Evolutionary conservation across 106 monocot genomes (phyloP).

Genomic region (Dioscorea zingiberensis): DNA sequence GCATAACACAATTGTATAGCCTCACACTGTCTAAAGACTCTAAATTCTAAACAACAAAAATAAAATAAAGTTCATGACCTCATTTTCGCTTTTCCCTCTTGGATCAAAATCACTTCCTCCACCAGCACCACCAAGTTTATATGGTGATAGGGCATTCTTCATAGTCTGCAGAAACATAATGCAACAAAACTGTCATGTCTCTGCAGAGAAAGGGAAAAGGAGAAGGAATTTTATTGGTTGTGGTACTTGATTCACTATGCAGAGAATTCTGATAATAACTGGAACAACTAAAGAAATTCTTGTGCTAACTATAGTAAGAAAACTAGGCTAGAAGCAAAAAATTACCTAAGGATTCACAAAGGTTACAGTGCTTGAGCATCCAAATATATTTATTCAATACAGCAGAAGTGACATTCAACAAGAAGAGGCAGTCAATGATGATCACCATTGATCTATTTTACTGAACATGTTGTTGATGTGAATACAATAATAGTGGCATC

Average conservation of each 20-base stretch:
- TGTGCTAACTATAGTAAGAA: background rate
- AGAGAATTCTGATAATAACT: background rate
- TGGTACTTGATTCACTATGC: no score
- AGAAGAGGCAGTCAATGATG: no score
- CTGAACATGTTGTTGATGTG: no score
- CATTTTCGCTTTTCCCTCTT: slow-evolving; percentile 95
- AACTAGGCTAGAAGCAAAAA: background rate
- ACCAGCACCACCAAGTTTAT: slow-evolving; percentile 98
- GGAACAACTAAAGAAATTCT: background rate
- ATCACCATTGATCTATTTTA: no score
- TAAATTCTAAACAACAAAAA: background rate
- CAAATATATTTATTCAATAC: no score
- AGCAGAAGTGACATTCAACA: no score
- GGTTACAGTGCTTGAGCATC: no score
- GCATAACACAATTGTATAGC: slow-evolving; percentile 2
- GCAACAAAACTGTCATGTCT: background rate
- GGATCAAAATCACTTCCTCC: slow-evolving; percentile 99
- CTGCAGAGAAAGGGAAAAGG: background rate
- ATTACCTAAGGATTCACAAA: no score
- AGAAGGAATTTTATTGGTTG: no score
- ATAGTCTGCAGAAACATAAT: slow-evolving; percentile 49
- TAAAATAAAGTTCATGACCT: slow-evolving; percentile 38
- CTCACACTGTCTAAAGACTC: background rate
- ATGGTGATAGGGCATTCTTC: slow-evolving; percentile 93
- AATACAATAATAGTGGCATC: no score